Evolutionary conservation across 1,284 basidiomycete species (phyloP).

Genomic region (Cryptococcus jaspeensis): DNA sequence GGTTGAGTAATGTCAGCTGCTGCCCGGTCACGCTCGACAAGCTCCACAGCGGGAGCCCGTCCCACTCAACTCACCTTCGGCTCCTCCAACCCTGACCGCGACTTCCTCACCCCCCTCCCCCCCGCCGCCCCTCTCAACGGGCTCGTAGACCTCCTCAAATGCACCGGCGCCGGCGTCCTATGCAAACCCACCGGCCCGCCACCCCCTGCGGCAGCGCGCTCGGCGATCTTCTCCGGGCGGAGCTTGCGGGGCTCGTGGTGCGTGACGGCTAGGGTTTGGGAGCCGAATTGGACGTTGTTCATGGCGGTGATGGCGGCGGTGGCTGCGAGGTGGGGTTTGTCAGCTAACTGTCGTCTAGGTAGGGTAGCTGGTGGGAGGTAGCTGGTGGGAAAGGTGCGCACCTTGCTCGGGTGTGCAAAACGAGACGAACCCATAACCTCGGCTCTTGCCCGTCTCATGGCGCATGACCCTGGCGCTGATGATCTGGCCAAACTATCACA

Average conservation of each 20-base stretch:
- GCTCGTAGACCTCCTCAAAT: conserved; percentile 12
- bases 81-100: background rate
- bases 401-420: conserved; percentile 81
- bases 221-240: conserved; percentile 36
- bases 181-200: background rate
- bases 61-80: conserved; percentile 2
- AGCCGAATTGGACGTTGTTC: conserved; percentile 29
- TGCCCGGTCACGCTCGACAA: no score
- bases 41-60: no score
- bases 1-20: no score
- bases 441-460: conserved; percentile 75
- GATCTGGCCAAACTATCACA: conserved; percentile 70
- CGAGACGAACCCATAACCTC: conserved; percentile 94
- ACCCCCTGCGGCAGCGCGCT: conserved; percentile 12
- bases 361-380: no score
- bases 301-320: conserved; percentile 28
- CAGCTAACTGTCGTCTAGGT: background rate
- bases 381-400: conserved; percentile 40
- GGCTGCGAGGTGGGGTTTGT: conserved; percentile 13
- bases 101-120: background rate
- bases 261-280: conserved; percentile 26
- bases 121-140: conserved; percentile 12
- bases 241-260: conserved; percentile 39
- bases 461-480: conserved; percentile 92
- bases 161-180: no score